These are phyloP conservation scores for Tetrahymena elliotti DNA, from an alignment of 73 alveolate genomes.

Conservation along the genomic window DNA sequence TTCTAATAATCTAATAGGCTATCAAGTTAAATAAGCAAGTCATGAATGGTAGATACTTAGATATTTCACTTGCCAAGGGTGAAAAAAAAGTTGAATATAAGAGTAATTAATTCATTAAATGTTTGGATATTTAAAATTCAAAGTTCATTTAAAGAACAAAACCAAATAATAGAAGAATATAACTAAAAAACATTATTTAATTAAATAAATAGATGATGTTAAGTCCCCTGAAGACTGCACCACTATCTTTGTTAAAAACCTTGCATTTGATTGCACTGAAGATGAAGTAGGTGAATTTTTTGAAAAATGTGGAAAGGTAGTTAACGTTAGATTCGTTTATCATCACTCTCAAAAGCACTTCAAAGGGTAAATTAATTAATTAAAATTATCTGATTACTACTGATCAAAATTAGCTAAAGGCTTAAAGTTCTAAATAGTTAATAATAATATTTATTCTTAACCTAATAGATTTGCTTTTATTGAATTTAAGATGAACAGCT, in stretches of 20 bases:
- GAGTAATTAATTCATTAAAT: not conserved
- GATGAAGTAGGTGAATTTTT: conserved; percentile 88
- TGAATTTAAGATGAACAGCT: not conserved
- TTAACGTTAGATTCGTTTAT: conserved; percentile 73
- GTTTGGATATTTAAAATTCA: not conserved
- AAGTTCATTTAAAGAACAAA: conserved; percentile 11
- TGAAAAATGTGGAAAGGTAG: conserved; percentile 76
- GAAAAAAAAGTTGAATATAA: not conserved
- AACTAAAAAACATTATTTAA: not conserved
- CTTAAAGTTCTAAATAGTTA: not conserved
- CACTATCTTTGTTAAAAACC: conserved; percentile 77
- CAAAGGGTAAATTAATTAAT: conserved; percentile 53
- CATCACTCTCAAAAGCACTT: conserved; percentile 58
- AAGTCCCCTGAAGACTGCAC: conserved; percentile 71
- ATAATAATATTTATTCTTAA: not conserved
- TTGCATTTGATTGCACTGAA: conserved; percentile 79
- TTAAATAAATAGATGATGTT: conserved; percentile 24
- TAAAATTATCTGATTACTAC: not conserved
- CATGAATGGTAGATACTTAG: conserved; percentile 74
- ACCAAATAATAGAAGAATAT: not conserved
- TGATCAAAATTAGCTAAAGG: not conserved
- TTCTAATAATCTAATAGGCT: not conserved
- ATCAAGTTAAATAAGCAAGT: conserved; percentile 25
- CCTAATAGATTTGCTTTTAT: not conserved
- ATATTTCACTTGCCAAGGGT: conserved; percentile 58